Percentiles rank a stretch among this genome's conserved stretches.
Evolutionary conservation across 306 rosid genomes (phyloP).

Genomic region (Glycyrrhiza uralensis): DNA sequence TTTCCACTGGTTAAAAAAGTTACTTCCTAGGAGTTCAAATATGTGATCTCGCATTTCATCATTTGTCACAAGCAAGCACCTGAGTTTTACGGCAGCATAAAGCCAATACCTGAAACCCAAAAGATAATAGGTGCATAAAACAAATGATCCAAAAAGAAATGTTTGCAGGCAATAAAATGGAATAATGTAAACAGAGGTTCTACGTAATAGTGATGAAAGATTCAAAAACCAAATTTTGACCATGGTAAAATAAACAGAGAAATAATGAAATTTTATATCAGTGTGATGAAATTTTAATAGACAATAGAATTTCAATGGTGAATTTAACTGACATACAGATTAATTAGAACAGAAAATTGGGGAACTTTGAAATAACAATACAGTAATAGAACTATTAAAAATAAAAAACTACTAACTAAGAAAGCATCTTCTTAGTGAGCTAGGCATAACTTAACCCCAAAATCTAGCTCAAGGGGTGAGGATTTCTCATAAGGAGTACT

Average conservation of each 20-base stretch:
- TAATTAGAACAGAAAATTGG: not conserved
- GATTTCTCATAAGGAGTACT: too few relatives aligned
- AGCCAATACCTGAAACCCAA: slow-evolving; percentile 75
- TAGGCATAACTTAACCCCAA: too few relatives aligned
- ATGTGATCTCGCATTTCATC: slow-evolving; percentile 98
- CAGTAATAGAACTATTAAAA: not conserved
- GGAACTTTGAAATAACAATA: not conserved
- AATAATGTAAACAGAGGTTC: not conserved
- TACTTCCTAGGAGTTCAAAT: slow-evolving; percentile 78
- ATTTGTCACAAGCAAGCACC: slow-evolving; percentile 84
- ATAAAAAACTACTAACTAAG: not conserved
- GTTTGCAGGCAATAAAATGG: not conserved
- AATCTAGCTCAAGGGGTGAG: too few relatives aligned
- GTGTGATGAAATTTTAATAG: not conserved
- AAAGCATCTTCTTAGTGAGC: not conserved
- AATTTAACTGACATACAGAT: not conserved
- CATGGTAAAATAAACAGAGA: not conserved
- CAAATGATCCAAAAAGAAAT: not conserved
- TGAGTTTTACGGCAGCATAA: slow-evolving; percentile 75
- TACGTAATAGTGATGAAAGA: not conserved
- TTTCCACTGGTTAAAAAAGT: slow-evolving; percentile 87
- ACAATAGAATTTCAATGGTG: not conserved
- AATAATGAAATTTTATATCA: not conserved
- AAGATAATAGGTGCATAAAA: slow-evolving; percentile 1
- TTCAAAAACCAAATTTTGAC: slow-evolving; percentile 21